Evolutionary conservation across 1,284 basidiomycete genomes (phyloP), one percentile per base, ranked within the genome.

Genomic region (Xerocomus minutiporus): DNA sequence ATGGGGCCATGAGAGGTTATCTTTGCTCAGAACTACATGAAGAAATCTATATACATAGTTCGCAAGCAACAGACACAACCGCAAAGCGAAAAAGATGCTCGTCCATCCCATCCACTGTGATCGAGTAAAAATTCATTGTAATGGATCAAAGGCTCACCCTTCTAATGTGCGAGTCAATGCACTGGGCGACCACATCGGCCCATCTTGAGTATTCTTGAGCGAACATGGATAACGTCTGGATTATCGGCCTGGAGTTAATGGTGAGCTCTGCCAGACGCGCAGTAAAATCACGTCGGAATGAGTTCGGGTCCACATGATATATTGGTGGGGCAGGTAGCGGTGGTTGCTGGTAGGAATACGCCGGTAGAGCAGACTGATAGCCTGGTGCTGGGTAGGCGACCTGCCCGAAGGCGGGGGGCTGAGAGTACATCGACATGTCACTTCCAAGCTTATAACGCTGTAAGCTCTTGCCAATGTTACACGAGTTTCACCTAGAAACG

Each of bases 191-290:
- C 49, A 93, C 82, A 54, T 87, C 82, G 59, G 91, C 85, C 73
- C 86, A 79, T 57, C 88, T 84, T 51, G 83, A 76, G 67, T 90
- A 86, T 56, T 96, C 89, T 75, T 93, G 89, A 34, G 97, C 95
- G 63, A 93, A 83, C 77, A 96, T 84, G 29, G 96, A 98, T n/a
- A 99, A 75, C 57, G 83, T 83, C 73, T 96, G 94, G 63, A 99
- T 99, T 60, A 97, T 87, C 13, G 93, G 91, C 67, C 95, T 88
- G 60, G 94, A 97, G 73, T 99, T 99, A 77, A 96, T 86, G 40
- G 87, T 94, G 57, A 99, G 85, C 61, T 89, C 83, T 63, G 84
- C 78, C 54, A 98, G 84, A 55, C 92, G 87, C 46, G 76, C 71
- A 58, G 81, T 72, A 72, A 88, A 93, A 71, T 91, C 88, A 72